Evolutionary conservation across 2,329 filamentous ascomycete species (phyloP), one percentile per base, ranked within the genome.

Genomic region (Bipolaris bicolor): DNA sequence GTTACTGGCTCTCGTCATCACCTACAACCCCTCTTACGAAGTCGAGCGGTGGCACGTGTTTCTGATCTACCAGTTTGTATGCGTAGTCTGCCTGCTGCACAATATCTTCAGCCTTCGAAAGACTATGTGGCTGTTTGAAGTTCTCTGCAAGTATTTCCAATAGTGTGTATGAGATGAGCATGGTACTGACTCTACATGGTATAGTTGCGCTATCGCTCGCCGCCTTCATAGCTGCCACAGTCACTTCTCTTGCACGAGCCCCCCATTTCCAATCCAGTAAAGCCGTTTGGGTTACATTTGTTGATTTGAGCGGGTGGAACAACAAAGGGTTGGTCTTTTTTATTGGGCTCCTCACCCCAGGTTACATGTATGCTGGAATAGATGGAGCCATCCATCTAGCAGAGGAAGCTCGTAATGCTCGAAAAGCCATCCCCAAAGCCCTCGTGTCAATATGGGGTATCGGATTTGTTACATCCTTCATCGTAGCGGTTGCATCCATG

Each of bases 281-380:
- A 43, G 40, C 40, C 22, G 40, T 43, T n/a, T 43, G 40, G 40
- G 20, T 43, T 26, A 43, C 40, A 43, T 43, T 43, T 5, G 40
- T 43, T 26, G 40, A 43, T 13, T 5, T 43, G 20, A 43, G 40
- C 13, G 40, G 40, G n/a, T 43, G 40, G 40, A 13, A 43, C 20
- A 43, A 43, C 20, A 43, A 43, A 43, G 40, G 40, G n/a, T 11
- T 43, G 1, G 40, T 43, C 11, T 43, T 43, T 26, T 43, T 43
- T 26, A 43, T 43, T 7, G 40, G 40, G 5, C 40, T 43, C n/a
- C 40, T 43, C 26, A 43, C 40, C 26, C 40, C 40, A n/a, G 40
- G 40, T 43, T 43, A 43, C 40, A 43, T 43, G 40, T 43, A 43
- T 43, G 40, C 40, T 26, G 40, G 40, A 26, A 43, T 43, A 26